phyloP scores from a whole-genome alignment of 345 rosid species.

The Cardamine chenopodiifolia region DNA sequence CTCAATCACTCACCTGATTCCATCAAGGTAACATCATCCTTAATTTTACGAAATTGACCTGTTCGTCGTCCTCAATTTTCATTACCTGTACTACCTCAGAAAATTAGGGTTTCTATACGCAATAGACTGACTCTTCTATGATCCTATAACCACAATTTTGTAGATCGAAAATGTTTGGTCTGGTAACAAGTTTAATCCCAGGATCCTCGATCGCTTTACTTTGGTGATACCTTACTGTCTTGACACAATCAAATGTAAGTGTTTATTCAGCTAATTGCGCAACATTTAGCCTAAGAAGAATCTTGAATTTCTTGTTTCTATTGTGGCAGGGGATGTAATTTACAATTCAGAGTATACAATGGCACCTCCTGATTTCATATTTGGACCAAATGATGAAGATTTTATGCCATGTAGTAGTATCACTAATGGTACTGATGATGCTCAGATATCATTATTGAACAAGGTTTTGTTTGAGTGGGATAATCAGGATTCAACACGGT shows the following conservation, averaged over 20 bases:
- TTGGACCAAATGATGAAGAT: conserved; percentile 77
- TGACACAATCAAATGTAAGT: conserved; percentile 79
- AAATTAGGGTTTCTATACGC: conserved; percentile 28
- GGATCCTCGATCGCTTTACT: conserved; percentile 78
- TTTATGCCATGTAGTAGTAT: conserved; percentile 57
- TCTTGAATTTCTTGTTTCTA: neutral
- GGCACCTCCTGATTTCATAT: conserved; percentile 79
- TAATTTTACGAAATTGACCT: neutral
- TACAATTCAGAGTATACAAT: conserved; percentile 79
- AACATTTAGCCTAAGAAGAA: neutral
- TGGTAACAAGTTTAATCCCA: conserved; percentile 64
- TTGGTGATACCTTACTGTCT: conserved; percentile 88
- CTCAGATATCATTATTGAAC: conserved; percentile 32
- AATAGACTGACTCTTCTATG: neutral
- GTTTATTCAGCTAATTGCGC: neutral
- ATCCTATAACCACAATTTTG: neutral
- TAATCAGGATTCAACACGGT: conserved; percentile 63
- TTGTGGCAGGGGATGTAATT: conserved; percentile 75
- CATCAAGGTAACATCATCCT: conserved; percentile 57
- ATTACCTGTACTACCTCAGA: no score
- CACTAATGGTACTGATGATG: conserved; percentile 37
- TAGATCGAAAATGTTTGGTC: conserved; percentile 88
- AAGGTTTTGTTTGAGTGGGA: conserved; percentile 67
- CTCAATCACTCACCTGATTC: conserved; percentile 58
- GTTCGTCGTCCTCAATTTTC: no score